A percentile compares a stretch with the other conserved stretches of the same genome.
These are phyloP conservation scores for Colletotrichum graminicola DNA, from an alignment of 2,329 filamentous ascomycete genomes.

Conservation along the genomic window DNA sequence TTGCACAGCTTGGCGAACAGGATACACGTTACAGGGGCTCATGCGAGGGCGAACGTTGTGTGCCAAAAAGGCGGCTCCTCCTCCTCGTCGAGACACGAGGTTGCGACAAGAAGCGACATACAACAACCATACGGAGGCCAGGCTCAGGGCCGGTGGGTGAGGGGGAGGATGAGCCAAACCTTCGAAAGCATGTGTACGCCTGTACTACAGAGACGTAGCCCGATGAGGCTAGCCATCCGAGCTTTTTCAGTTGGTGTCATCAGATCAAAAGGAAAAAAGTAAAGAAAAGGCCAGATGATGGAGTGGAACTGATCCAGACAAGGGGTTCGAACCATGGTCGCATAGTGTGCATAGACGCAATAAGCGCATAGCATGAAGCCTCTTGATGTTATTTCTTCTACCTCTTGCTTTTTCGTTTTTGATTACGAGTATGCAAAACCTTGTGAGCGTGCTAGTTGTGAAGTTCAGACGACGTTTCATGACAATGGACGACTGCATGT, in stretches of 20 bases:
- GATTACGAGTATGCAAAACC: background rate
- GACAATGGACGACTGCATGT: conserved; percentile 32
- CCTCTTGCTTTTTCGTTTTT: background rate
- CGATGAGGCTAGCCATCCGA: conserved; percentile 37
- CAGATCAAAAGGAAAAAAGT: background rate
- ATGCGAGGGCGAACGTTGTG: conserved; percentile 37
- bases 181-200: background rate
- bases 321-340: conserved; percentile 21
- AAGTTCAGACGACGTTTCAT: conserved; percentile 36
- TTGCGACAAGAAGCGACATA: background rate
- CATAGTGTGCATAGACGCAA: conserved; percentile 38
- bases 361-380: conserved; percentile 22
- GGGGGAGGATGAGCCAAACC: conserved; percentile 22
- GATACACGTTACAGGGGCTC: conserved; percentile 24
- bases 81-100: conserved; percentile 1
- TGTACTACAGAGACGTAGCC: conserved; percentile 4
- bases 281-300: conserved; percentile 22
- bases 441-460: conserved; percentile 11
- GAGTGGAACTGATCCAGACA: conserved; percentile 13
- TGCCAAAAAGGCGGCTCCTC: conserved; percentile 2
- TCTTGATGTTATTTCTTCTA: background rate
- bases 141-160: conserved; percentile 13
- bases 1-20: conserved; percentile 30
- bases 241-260: conserved; percentile 23
- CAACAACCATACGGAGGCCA: conserved; percentile 11